These are phyloP conservation scores for Pilatotrama ljubarskyi DNA, from an alignment of 768 basidiomycete species.

Conservation along the genomic window DNA sequence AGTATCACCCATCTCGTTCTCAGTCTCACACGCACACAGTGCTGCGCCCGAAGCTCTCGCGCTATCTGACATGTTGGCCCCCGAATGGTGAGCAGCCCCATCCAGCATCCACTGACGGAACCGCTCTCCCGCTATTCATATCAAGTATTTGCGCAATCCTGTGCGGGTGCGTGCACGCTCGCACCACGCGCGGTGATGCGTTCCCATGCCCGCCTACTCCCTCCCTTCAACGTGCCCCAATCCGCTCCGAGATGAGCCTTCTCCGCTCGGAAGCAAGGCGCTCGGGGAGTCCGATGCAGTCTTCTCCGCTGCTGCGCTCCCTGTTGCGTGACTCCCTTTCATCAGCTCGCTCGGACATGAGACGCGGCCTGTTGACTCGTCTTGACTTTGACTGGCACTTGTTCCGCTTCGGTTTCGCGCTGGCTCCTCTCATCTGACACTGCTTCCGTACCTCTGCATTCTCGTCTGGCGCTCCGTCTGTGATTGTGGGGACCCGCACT, in stretches of 20 bases:
- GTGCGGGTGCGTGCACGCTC: not conserved
- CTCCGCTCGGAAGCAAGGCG: constrained; percentile 2
- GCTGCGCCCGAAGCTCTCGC: constrained; percentile 14
- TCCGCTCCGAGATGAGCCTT: constrained; percentile 5
- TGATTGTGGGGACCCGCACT: not conserved
- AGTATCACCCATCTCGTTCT: not conserved
- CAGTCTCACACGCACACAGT: not conserved
- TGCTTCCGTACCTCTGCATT: not conserved
- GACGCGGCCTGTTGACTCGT: not conserved
- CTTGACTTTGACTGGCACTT: not conserved
- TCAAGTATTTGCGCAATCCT: not conserved
- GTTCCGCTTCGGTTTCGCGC: not conserved
- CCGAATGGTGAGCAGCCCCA: no score
- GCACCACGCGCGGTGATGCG: not conserved
- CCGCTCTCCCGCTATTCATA: constrained; percentile 1
- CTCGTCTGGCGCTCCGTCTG: not conserved
- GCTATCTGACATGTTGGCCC: not conserved
- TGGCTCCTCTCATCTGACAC: not conserved
- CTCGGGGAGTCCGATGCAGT: not conserved
- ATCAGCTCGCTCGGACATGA: not conserved
- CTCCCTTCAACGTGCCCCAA: not conserved
- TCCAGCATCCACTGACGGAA: not conserved
- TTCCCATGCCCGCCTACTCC: constrained; percentile 1
- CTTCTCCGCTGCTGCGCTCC: constrained; percentile 6
- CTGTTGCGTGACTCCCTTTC: constrained; percentile 1